These are phyloP conservation scores for Penicillium palitans DNA, from an alignment of 2,329 filamentous ascomycete species.

Conservation along the genomic window DNA sequence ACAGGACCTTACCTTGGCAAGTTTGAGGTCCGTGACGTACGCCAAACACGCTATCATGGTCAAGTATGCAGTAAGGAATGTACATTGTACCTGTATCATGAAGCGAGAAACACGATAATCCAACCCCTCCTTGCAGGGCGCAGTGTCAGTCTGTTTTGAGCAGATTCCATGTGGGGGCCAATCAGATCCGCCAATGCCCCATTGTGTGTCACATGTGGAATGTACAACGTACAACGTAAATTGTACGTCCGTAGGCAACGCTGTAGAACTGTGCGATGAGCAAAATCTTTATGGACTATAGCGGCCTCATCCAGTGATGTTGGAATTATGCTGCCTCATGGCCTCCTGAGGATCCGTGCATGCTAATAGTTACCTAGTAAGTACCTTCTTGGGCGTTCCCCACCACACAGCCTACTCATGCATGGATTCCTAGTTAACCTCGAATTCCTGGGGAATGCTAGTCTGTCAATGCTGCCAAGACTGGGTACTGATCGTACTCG, in stretches of 20 bases:
- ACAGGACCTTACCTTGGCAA: neutral
- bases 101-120: neutral
- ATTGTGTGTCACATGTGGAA: conserved; percentile 4
- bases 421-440: neutral
- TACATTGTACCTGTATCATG: neutral
- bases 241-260: neutral
- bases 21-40: neutral
- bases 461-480: conserved; percentile 4
- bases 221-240: neutral
- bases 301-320: neutral
- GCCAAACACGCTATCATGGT: conserved; percentile 2
- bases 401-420: conserved; percentile 1
- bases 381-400: neutral
- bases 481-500: neutral
- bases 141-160: neutral
- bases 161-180: neutral
- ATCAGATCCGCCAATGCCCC: neutral
- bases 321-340: conserved; percentile 4
- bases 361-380: neutral
- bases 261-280: neutral
- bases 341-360: neutral
- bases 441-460: conserved; percentile 10
- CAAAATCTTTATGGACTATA: neutral
- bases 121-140: conserved; percentile 4
- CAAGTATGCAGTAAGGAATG: conserved; percentile 4